Base-by-base conservation (phyloP, 2,329 filamentous ascomycete species). In the Aschersonia sp. region DNA sequence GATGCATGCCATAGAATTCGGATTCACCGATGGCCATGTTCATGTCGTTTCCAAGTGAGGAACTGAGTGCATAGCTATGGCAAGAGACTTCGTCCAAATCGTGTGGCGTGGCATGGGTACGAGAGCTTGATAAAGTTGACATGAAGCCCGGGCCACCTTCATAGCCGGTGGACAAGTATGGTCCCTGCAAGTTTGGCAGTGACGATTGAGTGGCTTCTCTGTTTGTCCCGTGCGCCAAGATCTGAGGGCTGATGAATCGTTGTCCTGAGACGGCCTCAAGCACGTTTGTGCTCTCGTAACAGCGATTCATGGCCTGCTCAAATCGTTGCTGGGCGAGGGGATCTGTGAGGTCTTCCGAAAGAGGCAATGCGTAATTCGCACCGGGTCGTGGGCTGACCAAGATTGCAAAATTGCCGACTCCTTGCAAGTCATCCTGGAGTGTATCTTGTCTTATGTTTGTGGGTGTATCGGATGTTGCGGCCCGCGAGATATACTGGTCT, bases 401-500 rank as follows among this genome's bases (percentile, higher is more conserved):
- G 40, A 30, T 43, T n/a, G 47, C 40, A 1, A 43, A 7, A 22
- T 46, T 46, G 11, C 49, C 49, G 11, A 51, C 49, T 7, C 52
- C 50, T 10, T 51, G 48, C 14, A 54, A 29, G 30, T 48, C 48
- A 10, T 49, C 29, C 33, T 47, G 30, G 30, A 43, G 49, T 6
- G 46, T 42, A 6, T 43, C 46, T n/a, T 47, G 40, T 37, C 42
- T 7, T n/a, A 43, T 31, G n/a, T 43, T 7, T 8, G 32, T 30
- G 39, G 35, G 9, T n/a, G 37, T 31, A 35, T 46, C 42, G 10
- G 30, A 22, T 46, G 53, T 45, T 57, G 47, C 9, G 12, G 5
- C 33, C 29, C 43, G 44, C 14, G 44, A 29, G 12, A 61, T 45
- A 46, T 62, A 75, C 10, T 54, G 41, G 22, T 60, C 58, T 5